phyloP scores from a whole-genome alignment of 2,329 filamentous ascomycete species.

The Blastomyces gilchristii region DNA sequence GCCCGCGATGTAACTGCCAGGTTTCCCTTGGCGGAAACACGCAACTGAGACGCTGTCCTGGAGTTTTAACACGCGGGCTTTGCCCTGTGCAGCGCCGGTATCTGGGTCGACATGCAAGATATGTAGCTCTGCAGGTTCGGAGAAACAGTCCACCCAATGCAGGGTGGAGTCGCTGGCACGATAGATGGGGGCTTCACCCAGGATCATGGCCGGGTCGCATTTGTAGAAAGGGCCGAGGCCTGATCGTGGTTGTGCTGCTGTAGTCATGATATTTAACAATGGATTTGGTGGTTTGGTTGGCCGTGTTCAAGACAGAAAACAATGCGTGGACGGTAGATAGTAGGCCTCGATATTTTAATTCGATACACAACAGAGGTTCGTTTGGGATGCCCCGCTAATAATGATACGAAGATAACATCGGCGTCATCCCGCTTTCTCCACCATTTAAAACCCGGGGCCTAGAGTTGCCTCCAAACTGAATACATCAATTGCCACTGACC shows the following conservation, averaged over 20 bases:
- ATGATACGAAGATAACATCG: neutral
- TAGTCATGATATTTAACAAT: neutral
- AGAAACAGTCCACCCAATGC: conserved; percentile 27
- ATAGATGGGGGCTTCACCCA: conserved; percentile 27
- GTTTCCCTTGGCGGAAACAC: conserved; percentile 25
- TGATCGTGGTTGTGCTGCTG: conserved; percentile 1
- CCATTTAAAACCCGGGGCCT: neutral
- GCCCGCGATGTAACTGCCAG: conserved; percentile 32
- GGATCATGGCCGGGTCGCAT: conserved; percentile 20
- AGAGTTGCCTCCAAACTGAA: neutral
- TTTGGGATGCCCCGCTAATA: neutral
- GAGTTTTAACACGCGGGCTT: conserved; percentile 22
- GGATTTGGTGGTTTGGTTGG: neutral
- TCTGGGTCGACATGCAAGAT: conserved; percentile 27
- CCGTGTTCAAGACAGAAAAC: neutral
- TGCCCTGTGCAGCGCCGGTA: conserved; percentile 21
- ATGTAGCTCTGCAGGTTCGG: conserved; percentile 25
- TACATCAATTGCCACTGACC: neutral
- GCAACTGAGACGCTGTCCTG: conserved; percentile 29
- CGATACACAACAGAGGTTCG: neutral
- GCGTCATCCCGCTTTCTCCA: neutral
- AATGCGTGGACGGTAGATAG: neutral
- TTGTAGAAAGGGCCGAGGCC: conserved; percentile 14
- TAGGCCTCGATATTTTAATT: neutral
- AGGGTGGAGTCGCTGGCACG: conserved; percentile 24